A percentile compares a stretch with the other conserved stretches of the same genome.
Evolutionary conservation across 1,139 yeast species (phyloP).

Genomic region (Magnusiomyces ingens): DNA sequence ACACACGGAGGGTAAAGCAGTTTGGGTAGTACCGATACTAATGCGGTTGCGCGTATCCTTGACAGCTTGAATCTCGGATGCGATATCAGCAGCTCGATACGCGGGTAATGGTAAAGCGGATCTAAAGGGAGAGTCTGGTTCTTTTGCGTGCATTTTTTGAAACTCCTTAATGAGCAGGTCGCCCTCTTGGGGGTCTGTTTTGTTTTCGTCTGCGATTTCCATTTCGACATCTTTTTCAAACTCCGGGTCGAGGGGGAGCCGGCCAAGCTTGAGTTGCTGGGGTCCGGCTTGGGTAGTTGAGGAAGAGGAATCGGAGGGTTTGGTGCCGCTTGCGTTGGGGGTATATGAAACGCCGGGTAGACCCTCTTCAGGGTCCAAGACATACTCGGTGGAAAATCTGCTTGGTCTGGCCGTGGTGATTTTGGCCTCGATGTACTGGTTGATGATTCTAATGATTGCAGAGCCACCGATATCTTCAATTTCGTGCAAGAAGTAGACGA

Average conservation of each 20-base stretch:
- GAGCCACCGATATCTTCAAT: slow-evolving; percentile 93
- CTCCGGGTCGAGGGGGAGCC: slow-evolving; percentile 78
- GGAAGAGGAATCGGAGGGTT: slow-evolving; percentile 39
- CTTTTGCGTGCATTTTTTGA: slow-evolving; percentile 37
- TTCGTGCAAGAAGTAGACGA: slow-evolving; percentile 82
- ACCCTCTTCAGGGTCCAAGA: slow-evolving; percentile 56
- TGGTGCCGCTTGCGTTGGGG: slow-evolving; percentile 32
- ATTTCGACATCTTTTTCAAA: slow-evolving; percentile 78
- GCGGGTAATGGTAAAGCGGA: slow-evolving; percentile 81
- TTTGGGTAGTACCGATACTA: slow-evolving; percentile 57
- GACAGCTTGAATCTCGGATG: slow-evolving; percentile 67
- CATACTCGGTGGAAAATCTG: slow-evolving; percentile 27
- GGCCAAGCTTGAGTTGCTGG: slow-evolving; percentile 73
- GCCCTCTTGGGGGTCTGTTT: slow-evolving; percentile 12
- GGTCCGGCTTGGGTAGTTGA: slow-evolving; percentile 24
- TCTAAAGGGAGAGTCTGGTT: slow-evolving; percentile 61
- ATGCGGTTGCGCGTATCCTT: slow-evolving; percentile 78
- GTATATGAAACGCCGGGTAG: slow-evolving; percentile 47
- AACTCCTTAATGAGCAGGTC: slow-evolving; percentile 44
- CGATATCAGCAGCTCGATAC: slow-evolving; percentile 71
- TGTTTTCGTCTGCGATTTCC: slow-evolving; percentile 49
- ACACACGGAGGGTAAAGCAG: slow-evolving; percentile 88
- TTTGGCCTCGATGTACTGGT: slow-evolving; percentile 74
- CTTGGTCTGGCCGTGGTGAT: slow-evolving; percentile 37
- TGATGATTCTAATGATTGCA: slow-evolving; percentile 72